Percentiles rank a stretch among this genome's conserved stretches.
These are phyloP conservation scores for Herpetospermum pedunculosum DNA, from an alignment of 306 rosid genomes.

Conservation along the genomic window DNA sequence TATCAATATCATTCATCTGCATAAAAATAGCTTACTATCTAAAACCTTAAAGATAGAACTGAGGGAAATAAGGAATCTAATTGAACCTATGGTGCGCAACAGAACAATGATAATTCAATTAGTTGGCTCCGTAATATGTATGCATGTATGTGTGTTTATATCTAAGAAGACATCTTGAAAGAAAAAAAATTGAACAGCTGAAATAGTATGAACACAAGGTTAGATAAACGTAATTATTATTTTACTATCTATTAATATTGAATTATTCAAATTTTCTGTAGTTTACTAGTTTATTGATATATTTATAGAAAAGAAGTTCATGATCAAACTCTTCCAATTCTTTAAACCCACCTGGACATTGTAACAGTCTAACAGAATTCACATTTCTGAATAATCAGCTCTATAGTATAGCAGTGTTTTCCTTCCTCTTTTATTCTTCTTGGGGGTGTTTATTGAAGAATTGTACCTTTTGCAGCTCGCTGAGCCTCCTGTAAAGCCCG, in stretches of 20 bases:
- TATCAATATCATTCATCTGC: not conserved
- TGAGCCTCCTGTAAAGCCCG: constrained; percentile 85
- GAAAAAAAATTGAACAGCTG: not conserved
- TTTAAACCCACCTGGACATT: not conserved
- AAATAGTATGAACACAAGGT: not conserved
- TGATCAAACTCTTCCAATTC: not conserved
- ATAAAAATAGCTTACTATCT: not conserved
- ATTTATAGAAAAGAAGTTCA: not conserved
- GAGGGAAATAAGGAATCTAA: not conserved
- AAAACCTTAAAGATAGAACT: not conserved
- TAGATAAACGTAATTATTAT: not conserved
- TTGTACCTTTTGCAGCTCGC: constrained; percentile 63
- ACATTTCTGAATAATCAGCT: not conserved
- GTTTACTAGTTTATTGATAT: not conserved
- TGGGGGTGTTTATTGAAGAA: not conserved
- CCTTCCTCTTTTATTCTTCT: not conserved
- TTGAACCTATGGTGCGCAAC: not conserved
- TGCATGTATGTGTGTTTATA: not conserved
- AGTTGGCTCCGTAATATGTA: not conserved
- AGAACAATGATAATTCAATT: not conserved
- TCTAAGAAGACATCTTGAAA: not conserved
- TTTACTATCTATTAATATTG: not conserved
- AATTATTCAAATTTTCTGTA: not conserved
- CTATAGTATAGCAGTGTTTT: not conserved
- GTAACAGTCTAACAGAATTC: not conserved